Conservation (phyloP, 2,329 filamentous ascomycete species). For the Plenodomus lindquistii region DNA sequence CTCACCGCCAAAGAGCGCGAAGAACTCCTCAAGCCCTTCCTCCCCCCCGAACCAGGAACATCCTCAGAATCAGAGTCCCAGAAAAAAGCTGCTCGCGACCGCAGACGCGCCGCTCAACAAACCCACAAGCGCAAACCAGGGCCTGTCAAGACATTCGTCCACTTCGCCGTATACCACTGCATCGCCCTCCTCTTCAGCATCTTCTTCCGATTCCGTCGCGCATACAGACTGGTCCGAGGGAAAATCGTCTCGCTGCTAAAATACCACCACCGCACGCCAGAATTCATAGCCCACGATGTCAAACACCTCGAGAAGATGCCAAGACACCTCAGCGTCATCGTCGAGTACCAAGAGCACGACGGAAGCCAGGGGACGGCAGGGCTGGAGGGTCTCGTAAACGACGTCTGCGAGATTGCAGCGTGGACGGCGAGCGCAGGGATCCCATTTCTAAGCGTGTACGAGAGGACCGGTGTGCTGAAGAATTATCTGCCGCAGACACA, state of each 20-base stretch:
- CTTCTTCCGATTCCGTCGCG: constrained; percentile 79
- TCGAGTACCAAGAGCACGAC: constrained; percentile 70
- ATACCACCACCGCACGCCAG: constrained; percentile 94
- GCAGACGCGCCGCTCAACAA: constrained; percentile 14
- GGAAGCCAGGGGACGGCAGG: constrained; percentile 68
- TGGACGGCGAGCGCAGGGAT: constrained; percentile 94
- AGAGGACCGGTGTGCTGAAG: constrained; percentile 87
- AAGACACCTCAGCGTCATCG: constrained; percentile 82
- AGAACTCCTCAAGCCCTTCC: constrained; percentile 55
- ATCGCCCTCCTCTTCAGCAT: constrained; percentile 85
- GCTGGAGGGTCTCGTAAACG: constrained; percentile 81
- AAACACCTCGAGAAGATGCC: constrained; percentile 73
- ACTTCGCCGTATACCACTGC: constrained; percentile 68
- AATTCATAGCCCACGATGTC: constrained; percentile 88
- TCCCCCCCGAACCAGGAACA: constrained; percentile 50
- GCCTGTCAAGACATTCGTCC: constrained; percentile 65
- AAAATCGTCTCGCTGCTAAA: constrained; percentile 80
- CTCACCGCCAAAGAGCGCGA: constrained; percentile 55
- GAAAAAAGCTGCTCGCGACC: constrained; percentile 16
- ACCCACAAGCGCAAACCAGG: constrained; percentile 50
- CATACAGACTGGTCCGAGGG: constrained; percentile 77
- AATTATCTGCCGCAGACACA: constrained; percentile 85
- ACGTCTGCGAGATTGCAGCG: constrained; percentile 87
- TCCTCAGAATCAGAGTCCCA: constrained; percentile 19
- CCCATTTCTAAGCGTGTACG: constrained; percentile 85